Evolutionary conservation across 192 early-diverging fungal genomes (phyloP), one percentile per base, ranked within the genome.

Genomic region (Phycomyces nitens): DNA sequence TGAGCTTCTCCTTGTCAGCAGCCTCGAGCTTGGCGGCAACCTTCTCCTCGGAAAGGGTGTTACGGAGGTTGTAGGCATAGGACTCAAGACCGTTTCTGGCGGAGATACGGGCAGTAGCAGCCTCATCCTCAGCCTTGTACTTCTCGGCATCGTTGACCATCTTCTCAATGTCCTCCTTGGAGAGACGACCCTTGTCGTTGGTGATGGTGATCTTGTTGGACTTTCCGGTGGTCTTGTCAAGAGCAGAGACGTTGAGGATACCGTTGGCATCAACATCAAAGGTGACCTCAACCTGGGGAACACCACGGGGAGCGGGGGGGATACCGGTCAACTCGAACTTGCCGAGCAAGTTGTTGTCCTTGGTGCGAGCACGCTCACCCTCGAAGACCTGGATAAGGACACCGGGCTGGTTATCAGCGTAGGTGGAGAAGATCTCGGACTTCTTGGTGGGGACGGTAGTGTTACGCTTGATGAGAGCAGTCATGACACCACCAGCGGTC

Each of bases 401-500:
- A 76, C 91, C 93, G 66, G 95, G 93, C 83, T 99, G 97, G 87
- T 97, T 99, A 84, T 97, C 95, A 74, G 88, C 82, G 83, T 92
- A 95, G 70, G 97, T 99, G 71, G 97, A 97, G 88, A 97, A 99
- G 71, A 86, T 86, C 82, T 99, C 92, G 44, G 94, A 94, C 89
- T 97, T 96, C 84, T 99, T 97, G 83, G 92, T 92, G 50, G 95
- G 94, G 62, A 97, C 86, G 56, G 94, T 95, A 70, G 94, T 97
- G 89, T 97, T 99, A 64, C 94, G 92, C 86, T 92, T 92, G 86
- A 97, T 97, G 64, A 99, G 86, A 50, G 92, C 76, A 64, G 94
- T 97, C 94, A 99, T 96, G 82, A 97, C 94, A 79, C 97, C 97
- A 71, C 95, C 95, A 64, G 94, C 94, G 58, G 95, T 96, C 82